phyloP scores from a whole-genome alignment of 495 filamentous ascomycete species.

The Alectoria sarmentosa region DNA sequence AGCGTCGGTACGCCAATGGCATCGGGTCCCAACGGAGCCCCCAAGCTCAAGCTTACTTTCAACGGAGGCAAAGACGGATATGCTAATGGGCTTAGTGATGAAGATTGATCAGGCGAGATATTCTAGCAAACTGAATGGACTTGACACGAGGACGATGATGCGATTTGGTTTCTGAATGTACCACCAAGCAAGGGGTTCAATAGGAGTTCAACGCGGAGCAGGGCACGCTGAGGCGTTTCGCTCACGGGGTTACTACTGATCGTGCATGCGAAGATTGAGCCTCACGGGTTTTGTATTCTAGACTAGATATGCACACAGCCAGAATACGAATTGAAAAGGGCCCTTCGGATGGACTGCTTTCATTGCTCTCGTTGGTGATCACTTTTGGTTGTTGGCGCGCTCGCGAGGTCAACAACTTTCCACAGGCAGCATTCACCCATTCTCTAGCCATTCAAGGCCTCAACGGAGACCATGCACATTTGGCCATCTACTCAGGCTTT shows the following conservation, averaged over 20 bases:
- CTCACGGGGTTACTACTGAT: background rate
- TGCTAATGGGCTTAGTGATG: slow-evolving; percentile 30
- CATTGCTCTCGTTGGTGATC: no score
- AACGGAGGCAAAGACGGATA: slow-evolving; percentile 42
- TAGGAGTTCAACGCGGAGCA: background rate
- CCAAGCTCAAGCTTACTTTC: slow-evolving; percentile 52
- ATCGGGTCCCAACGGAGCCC: slow-evolving; percentile 43
- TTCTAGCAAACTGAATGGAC: background rate
- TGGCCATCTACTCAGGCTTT: no score
- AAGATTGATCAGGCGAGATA: slow-evolving; percentile 2
- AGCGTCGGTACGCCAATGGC: slow-evolving; percentile 65
- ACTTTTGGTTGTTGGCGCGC: no score
- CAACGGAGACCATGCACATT: no score
- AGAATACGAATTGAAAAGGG: no score
- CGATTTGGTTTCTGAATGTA: slow-evolving; percentile 11
- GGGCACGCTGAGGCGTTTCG: background rate
- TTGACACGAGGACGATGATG: slow-evolving; percentile 5
- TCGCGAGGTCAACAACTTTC: no score
- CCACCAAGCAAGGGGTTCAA: slow-evolving; percentile 5
- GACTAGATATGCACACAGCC: background rate
- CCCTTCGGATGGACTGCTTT: no score
- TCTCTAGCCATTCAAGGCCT: no score
- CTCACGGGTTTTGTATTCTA: background rate
- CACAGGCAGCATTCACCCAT: no score
- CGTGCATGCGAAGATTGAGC: background rate